phyloP scores from a whole-genome alignment of 2,329 filamentous ascomycete species.

The Acrocalymma vagum region DNA sequence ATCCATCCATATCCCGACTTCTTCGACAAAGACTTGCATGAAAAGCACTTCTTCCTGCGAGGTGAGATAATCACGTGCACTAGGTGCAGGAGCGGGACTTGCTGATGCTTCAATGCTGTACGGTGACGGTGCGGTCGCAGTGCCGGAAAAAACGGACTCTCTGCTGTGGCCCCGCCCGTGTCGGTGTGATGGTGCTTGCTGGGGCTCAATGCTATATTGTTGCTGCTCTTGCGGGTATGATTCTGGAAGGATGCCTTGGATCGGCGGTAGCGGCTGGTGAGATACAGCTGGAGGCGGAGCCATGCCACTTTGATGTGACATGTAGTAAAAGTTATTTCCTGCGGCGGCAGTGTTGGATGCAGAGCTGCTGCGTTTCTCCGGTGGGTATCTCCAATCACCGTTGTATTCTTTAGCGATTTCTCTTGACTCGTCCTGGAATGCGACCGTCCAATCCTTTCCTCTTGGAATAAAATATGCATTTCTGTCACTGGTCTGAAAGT shows the following conservation, averaged over 20 bases:
- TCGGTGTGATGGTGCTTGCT: conserved; percentile 27
- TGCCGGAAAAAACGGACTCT: conserved; percentile 30
- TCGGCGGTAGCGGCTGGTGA: conserved; percentile 60
- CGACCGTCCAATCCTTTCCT: conserved; percentile 71
- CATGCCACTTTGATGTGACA: conserved; percentile 31
- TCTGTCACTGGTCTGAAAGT: conserved; percentile 75
- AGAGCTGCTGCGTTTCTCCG: conserved; percentile 46
- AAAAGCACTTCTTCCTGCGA: conserved; percentile 82
- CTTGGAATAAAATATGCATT: conserved; percentile 62
- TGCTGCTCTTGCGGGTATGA: conserved; percentile 56
- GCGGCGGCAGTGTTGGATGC: conserved; percentile 18
- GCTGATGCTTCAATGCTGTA: conserved; percentile 33
- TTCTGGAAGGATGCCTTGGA: conserved; percentile 59
- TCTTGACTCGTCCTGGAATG: conserved; percentile 88
- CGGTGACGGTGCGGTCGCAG: conserved; percentile 30
- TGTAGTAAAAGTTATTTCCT: conserved; percentile 37
- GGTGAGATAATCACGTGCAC: conserved; percentile 70
- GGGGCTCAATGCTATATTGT: conserved; percentile 49
- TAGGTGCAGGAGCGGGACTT: conserved; percentile 30
- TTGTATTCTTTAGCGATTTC: conserved; percentile 90
- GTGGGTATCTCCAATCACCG: conserved; percentile 79
- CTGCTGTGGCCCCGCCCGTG: conserved; percentile 38
- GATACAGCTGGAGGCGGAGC: conserved; percentile 46
- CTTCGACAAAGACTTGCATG: conserved; percentile 91
- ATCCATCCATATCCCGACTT: conserved; percentile 95